These are phyloP conservation scores for Nicotiana tomentosiformis DNA, from an alignment of 257 asterid genomes.

Conservation along the genomic window DNA sequence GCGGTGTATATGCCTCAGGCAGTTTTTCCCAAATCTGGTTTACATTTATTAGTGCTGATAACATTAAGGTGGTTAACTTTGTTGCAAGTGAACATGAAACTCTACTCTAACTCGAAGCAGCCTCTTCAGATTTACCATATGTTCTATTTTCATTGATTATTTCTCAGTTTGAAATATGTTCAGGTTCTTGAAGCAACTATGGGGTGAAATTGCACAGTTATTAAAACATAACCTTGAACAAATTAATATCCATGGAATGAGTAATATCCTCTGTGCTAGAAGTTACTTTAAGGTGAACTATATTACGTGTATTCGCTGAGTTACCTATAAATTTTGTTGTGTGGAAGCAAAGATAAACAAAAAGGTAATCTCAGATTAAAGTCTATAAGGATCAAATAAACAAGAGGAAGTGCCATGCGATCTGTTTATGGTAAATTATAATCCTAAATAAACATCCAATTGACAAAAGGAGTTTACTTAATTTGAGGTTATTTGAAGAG, in stretches of 20 bases:
- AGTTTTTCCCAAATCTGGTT: neutral
- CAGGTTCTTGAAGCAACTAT: neutral
- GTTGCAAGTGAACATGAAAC: neutral
- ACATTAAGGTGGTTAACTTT: neutral
- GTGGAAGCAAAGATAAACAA: neutral
- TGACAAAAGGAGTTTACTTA: neutral
- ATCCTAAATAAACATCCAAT: neutral
- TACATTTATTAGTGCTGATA: neutral
- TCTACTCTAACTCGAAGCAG: neutral
- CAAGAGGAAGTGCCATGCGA: constrained; percentile 1
- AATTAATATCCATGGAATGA: neutral
- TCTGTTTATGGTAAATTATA: neutral
- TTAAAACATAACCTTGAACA: neutral
- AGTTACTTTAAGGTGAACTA: neutral
- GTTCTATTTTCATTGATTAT: neutral
- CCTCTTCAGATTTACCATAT: neutral
- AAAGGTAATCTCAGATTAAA: neutral
- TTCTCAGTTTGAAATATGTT: neutral
- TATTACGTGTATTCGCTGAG: neutral
- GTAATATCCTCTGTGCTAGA: neutral
- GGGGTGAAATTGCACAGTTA: neutral
- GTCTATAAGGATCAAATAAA: neutral
- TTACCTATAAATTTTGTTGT: neutral
- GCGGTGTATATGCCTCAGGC: neutral
- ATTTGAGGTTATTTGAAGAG: neutral